Conservation (phyloP, 352 stramenopile species). For the Aphanomyces invadans region DNA sequence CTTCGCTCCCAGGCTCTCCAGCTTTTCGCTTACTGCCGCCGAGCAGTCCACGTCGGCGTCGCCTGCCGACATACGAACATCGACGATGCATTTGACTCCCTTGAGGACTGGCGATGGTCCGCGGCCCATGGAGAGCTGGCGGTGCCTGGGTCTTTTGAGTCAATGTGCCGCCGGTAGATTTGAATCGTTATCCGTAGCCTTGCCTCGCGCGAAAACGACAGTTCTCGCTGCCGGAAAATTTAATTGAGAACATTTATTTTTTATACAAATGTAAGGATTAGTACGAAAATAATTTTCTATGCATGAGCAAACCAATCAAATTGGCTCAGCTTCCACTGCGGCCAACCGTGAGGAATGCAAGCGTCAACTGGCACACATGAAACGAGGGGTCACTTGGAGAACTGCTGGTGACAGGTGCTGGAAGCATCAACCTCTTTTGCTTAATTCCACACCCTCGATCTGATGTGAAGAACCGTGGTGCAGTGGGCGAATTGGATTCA, state of each 20-base stretch:
- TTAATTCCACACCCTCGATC: too few relatives aligned
- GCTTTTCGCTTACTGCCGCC: slow-evolving; percentile 55
- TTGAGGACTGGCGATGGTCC: slow-evolving; percentile 22
- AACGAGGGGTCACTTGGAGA: too few relatives aligned
- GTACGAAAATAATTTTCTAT: too few relatives aligned
- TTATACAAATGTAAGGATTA: neutral
- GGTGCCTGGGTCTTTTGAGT: neutral
- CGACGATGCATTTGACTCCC: slow-evolving; percentile 62
- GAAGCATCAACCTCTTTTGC: too few relatives aligned
- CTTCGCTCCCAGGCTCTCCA: slow-evolving; percentile 51
- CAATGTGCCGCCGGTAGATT: neutral
- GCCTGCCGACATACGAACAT: slow-evolving; percentile 49
- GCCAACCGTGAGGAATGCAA: too few relatives aligned
- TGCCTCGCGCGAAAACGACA: neutral
- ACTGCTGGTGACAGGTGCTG: too few relatives aligned
- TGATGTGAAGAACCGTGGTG: too few relatives aligned
- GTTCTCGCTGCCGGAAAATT: neutral
- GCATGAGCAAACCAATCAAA: too few relatives aligned
- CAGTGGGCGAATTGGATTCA: too few relatives aligned
- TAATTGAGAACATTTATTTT: neutral
- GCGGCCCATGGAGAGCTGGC: neutral
- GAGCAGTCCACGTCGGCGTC: slow-evolving; percentile 77
- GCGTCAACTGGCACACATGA: too few relatives aligned
- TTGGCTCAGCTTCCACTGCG: too few relatives aligned
- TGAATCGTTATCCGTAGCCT: slow-evolving; percentile 5